A percentile compares a stretch with the other conserved stretches of the same genome.
phyloP scores from a whole-genome alignment of 2,329 filamentous ascomycete genomes.

The Periglandula ipomoeae region DNA sequence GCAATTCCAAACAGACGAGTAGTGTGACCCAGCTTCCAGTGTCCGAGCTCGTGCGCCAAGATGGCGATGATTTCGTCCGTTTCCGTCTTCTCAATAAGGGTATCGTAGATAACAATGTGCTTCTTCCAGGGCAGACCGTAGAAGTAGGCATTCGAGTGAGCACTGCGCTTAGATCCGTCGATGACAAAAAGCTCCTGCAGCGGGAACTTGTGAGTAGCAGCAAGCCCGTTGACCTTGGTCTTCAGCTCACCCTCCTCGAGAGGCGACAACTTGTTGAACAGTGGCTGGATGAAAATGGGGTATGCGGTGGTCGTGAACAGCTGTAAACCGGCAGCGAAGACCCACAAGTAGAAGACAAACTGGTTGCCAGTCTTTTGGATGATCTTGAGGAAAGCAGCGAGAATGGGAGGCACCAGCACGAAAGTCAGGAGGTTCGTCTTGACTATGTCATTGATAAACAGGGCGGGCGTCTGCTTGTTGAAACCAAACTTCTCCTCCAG shows the following conservation, averaged over 20 bases:
- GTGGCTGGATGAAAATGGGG: slow-evolving; percentile 82
- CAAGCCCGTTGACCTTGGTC: slow-evolving; percentile 75
- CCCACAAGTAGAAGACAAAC: slow-evolving; percentile 98
- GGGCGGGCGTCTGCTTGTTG: slow-evolving; percentile 89
- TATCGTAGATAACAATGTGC: slow-evolving; percentile 99
- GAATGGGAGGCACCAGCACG: slow-evolving; percentile 74
- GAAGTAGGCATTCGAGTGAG: slow-evolving; percentile 89
- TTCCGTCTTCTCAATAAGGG: slow-evolving; percentile 89
- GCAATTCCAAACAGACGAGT: slow-evolving; percentile 83
- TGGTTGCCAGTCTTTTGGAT: slow-evolving; percentile 86
- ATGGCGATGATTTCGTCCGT: slow-evolving; percentile 91
- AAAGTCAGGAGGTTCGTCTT: slow-evolving; percentile 81
- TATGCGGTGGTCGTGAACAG: slow-evolving; percentile 95
- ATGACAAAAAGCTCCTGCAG: slow-evolving; percentile 92
- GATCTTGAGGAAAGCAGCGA: slow-evolving; percentile 87
- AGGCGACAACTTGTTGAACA: slow-evolving; percentile 98
- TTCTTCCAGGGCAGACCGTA: slow-evolving; percentile 99
- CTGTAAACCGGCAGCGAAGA: slow-evolving; percentile 83
- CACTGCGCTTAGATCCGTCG: slow-evolving; percentile 78
- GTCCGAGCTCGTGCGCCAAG: slow-evolving; percentile 88
- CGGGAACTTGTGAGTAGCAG: slow-evolving; percentile 78
- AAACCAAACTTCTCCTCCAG: slow-evolving; percentile 96
- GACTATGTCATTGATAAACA: slow-evolving; percentile 84
- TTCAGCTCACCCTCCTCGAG: slow-evolving; percentile 83
- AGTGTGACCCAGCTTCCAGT: slow-evolving; percentile 95